Conservation (phyloP, 768 basidiomycete species). For the Kwoniella shandongensis region DNA sequence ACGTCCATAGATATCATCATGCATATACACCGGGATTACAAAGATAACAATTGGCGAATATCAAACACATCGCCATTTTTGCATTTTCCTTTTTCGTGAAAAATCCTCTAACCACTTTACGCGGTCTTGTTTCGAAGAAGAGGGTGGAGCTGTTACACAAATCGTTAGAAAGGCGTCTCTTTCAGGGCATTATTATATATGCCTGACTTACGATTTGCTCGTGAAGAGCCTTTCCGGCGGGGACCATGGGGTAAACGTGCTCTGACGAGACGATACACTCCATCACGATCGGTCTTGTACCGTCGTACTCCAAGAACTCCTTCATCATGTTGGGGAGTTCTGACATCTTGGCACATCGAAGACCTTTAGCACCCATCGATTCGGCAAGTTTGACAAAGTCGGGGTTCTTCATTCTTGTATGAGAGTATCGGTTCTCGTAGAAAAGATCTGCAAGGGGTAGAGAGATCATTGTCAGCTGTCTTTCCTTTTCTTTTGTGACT, state of each 20-base stretch:
- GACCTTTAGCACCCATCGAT: slow-evolving; percentile 89
- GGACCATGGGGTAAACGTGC: slow-evolving; percentile 56
- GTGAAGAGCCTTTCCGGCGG: slow-evolving; percentile 91
- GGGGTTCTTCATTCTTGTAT: slow-evolving; percentile 92
- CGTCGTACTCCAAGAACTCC: slow-evolving; percentile 95
- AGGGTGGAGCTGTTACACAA: slow-evolving; percentile 15
- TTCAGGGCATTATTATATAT: too few relatives aligned
- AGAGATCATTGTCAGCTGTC: neutral
- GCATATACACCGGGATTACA: slow-evolving; percentile 21
- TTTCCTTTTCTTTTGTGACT: too few relatives aligned
- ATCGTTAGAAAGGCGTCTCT: neutral
- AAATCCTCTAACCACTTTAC: neutral
- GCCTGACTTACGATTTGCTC: slow-evolving; percentile 76
- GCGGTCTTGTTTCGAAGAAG: slow-evolving; percentile 19
- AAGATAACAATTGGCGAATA: slow-evolving; percentile 1
- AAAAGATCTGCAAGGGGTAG: slow-evolving; percentile 68
- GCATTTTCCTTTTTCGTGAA: neutral
- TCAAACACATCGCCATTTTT: too few relatives aligned
- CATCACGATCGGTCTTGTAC: slow-evolving; percentile 78
- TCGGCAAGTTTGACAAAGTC: slow-evolving; percentile 87
- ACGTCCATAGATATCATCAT: neutral
- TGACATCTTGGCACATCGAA: slow-evolving; percentile 66
- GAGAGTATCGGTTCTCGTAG: slow-evolving; percentile 94
- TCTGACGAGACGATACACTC: slow-evolving; percentile 70
- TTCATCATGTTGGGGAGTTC: slow-evolving; percentile 96